These are phyloP conservation scores for Carex cristatella DNA, from an alignment of 176 grass and related monocot species.

Conservation along the genomic window DNA sequence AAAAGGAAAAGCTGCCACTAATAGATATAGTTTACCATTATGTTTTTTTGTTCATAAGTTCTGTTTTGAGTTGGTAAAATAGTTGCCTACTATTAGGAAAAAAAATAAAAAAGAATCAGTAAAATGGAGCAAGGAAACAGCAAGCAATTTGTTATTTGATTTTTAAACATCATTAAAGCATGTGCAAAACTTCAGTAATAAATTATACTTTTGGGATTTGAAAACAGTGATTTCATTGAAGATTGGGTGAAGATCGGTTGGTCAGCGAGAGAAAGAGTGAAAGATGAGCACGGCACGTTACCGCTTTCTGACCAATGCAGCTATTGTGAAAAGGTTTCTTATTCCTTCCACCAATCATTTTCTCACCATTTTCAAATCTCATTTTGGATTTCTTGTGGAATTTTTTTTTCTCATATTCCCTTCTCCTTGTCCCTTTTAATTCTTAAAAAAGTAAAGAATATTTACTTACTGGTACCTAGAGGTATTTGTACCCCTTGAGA, in stretches of 20 bases:
- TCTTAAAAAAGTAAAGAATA: not conserved
- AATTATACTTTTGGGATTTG: not conserved
- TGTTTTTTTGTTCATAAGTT: not conserved
- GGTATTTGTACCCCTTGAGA: not conserved
- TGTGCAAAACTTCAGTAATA: not conserved
- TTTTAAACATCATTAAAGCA: slow-evolving; percentile 4
- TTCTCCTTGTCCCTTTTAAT: not conserved
- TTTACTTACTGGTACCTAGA: not conserved
- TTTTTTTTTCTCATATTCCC: not conserved
- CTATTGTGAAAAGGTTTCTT: slow-evolving; percentile 40
- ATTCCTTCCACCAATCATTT: not conserved
- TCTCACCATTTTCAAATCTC: not conserved
- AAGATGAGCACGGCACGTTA: slow-evolving; percentile 8
- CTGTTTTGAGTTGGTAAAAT: not conserved
- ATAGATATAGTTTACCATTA: not conserved
- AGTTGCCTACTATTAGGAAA: no score
- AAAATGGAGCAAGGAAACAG: not conserved
- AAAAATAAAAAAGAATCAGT: not conserved
- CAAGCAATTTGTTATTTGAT: not conserved
- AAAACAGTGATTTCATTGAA: slow-evolving; percentile 33
- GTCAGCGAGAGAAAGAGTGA: slow-evolving; percentile 33
- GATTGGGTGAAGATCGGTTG: slow-evolving; percentile 39
- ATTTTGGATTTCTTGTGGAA: not conserved
- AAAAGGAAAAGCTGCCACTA: not conserved
- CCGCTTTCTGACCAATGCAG: slow-evolving; percentile 32